These are phyloP conservation scores for Mycena pura DNA, from an alignment of 768 basidiomycete species.

Conservation along the genomic window DNA sequence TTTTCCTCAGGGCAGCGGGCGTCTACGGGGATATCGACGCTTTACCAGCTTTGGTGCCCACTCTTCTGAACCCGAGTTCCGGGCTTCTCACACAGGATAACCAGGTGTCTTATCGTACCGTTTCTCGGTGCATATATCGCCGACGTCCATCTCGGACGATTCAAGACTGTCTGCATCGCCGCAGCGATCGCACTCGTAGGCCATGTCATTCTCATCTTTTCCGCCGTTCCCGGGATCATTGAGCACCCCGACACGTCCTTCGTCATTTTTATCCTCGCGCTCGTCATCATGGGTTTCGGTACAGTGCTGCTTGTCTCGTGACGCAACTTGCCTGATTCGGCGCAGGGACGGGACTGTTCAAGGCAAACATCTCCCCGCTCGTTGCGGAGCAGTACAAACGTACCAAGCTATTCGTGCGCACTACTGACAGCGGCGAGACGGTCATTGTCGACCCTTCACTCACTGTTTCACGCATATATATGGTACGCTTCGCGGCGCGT, in stretches of 20 bases:
- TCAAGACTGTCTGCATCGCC: slow-evolving; percentile 72
- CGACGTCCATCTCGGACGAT: slow-evolving; percentile 75
- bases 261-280: slow-evolving; percentile 61
- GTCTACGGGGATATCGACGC: slow-evolving; percentile 74
- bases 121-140: slow-evolving; percentile 76
- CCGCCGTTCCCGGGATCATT: slow-evolving; percentile 65
- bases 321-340: slow-evolving; percentile 17
- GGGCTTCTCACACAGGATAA: slow-evolving; percentile 10
- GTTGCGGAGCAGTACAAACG: slow-evolving; percentile 78
- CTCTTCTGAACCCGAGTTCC: too few species aligned
- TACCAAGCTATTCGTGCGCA: slow-evolving; percentile 58
- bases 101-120: slow-evolving; percentile 70
- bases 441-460: slow-evolving; percentile 78
- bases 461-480: slow-evolving; percentile 76
- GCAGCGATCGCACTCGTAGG: slow-evolving; percentile 60
- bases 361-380: slow-evolving; percentile 78
- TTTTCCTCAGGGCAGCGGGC: slow-evolving; percentile 57
- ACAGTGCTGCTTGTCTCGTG: slow-evolving; percentile 3
- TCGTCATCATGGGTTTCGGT: slow-evolving; percentile 65
- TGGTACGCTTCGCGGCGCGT: slow-evolving; percentile 48
- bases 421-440: slow-evolving; percentile 62
- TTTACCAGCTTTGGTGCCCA: slow-evolving; percentile 76
- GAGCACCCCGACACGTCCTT: slow-evolving; percentile 53
- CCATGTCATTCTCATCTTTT: slow-evolving; percentile 10
- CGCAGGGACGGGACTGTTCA: slow-evolving; percentile 72